phyloP scores from a whole-genome alignment of 768 basidiomycete genomes.

The Crucibulum laeve region DNA sequence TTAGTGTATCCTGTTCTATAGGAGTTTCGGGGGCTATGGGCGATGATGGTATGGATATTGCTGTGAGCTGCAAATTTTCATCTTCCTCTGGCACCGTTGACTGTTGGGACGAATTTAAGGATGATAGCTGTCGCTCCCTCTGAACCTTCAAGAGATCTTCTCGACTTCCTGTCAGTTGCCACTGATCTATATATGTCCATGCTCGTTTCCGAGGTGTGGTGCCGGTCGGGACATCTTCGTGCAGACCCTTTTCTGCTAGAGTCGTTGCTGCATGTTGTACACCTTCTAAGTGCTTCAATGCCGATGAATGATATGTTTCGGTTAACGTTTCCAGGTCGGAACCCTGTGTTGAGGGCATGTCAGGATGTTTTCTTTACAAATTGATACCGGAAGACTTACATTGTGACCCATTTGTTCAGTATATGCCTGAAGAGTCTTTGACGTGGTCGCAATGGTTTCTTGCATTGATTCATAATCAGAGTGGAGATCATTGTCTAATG shows the following conservation, averaged over 20 bases:
- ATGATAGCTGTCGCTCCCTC: constrained; percentile 17
- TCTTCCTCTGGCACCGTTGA: not conserved
- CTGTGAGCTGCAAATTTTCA: too few species aligned
- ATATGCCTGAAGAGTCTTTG: constrained; percentile 41
- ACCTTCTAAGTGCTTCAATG: constrained; percentile 38
- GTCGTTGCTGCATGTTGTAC: constrained; percentile 47
- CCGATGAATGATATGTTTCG: constrained; percentile 38
- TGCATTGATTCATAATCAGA: constrained; percentile 49
- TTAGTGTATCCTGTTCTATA: too few species aligned
- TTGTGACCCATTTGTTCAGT: constrained; percentile 38
- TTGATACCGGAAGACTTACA: constrained; percentile 35
- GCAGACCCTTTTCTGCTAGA: constrained; percentile 53
- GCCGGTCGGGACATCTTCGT: constrained; percentile 65
- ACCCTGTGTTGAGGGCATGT: constrained; percentile 26
- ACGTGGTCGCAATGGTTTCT: constrained; percentile 43
- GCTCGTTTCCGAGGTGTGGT: constrained; percentile 72
- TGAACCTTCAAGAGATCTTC: constrained; percentile 54
- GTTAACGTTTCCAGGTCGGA: constrained; percentile 33
- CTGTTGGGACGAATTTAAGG: constrained; percentile 12
- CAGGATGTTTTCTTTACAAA: too few species aligned
- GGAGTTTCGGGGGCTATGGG: too few species aligned
- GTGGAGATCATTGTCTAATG: constrained; percentile 44
- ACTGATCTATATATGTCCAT: constrained; percentile 67
- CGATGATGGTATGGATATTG: too few species aligned
- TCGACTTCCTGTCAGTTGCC: constrained; percentile 66